These are phyloP conservation scores for Vinca minor DNA, from an alignment of 257 asterid species.

Conservation along the genomic window DNA sequence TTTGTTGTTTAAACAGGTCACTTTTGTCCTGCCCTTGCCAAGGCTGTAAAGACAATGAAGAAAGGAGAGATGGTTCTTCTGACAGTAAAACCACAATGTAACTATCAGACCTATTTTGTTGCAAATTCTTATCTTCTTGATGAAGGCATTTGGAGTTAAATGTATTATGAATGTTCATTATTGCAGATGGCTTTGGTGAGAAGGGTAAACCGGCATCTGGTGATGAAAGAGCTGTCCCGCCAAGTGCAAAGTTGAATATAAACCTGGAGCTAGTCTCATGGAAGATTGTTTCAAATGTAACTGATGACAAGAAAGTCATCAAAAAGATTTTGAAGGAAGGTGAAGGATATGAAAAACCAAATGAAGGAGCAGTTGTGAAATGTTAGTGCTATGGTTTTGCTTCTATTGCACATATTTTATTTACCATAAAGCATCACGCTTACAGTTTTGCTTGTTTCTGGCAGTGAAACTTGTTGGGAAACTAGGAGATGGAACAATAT, in stretches of 20 bases:
- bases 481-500: slow-evolving; percentile 45
- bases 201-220: slow-evolving; percentile 43
- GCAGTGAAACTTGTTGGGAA: slow-evolving; percentile 48
- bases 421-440: not conserved
- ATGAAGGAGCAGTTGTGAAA: slow-evolving; percentile 47
- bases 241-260: slow-evolving; percentile 35
- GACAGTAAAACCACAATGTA: slow-evolving; percentile 54
- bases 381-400: slow-evolving; percentile 10
- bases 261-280: slow-evolving; percentile 41
- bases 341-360: slow-evolving; percentile 45
- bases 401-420: not conserved
- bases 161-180: not conserved
- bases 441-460: not conserved
- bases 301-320: slow-evolving; percentile 38
- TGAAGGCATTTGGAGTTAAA: not conserved
- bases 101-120: too few relatives aligned
- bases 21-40: slow-evolving; percentile 51
- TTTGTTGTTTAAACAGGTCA: slow-evolving; percentile 25
- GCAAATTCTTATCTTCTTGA: not conserved
- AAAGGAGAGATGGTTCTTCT: slow-evolving; percentile 48
- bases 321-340: slow-evolving; percentile 51
- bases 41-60: slow-evolving; percentile 61
- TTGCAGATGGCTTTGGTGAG: slow-evolving; percentile 57
- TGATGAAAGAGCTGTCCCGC: slow-evolving; percentile 39
- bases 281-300: slow-evolving; percentile 41